phyloP scores from a whole-genome alignment of 2,329 filamentous ascomycete species.

The Pseudogymnoascus sp. region DNA sequence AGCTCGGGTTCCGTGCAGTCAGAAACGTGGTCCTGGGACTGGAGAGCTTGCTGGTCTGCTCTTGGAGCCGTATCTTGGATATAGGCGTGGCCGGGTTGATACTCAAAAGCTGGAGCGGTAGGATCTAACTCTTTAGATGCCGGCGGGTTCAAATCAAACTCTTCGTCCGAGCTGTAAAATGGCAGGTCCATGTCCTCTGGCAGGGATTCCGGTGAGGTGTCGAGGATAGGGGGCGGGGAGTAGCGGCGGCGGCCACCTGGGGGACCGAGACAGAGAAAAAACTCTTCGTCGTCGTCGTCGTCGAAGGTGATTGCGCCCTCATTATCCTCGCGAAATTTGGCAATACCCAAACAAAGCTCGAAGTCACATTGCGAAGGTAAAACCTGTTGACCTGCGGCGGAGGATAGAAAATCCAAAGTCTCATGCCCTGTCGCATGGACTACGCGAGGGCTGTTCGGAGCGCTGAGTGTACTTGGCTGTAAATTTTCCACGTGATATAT shows the following conservation, averaged over 20 bases:
- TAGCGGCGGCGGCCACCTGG: neutral
- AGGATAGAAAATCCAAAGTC: neutral
- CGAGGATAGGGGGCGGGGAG: neutral
- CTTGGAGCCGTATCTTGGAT: neutral
- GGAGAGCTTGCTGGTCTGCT: neutral
- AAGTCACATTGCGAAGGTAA: neutral
- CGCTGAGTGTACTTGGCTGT: neutral
- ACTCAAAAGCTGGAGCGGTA: neutral
- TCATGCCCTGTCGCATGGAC: neutral
- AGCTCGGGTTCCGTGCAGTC: neutral
- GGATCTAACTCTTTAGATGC: neutral
- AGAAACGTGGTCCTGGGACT: neutral
- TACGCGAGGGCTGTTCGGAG: neutral
- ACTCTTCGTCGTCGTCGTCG: neutral
- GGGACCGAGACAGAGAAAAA: neutral
- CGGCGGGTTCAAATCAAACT: too few relatives aligned
- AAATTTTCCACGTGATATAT: neutral
- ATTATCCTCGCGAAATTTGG: neutral
- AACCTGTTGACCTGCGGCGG: neutral
- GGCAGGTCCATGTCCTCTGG: too few relatives aligned
- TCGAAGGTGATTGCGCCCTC: neutral
- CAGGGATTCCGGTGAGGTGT: neutral
- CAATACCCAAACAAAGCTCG: neutral
- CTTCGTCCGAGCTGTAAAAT: neutral
- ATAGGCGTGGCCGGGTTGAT: neutral